Conservation (phyloP, 257 asterid species). For the Fraxinus excelsior region DNA sequence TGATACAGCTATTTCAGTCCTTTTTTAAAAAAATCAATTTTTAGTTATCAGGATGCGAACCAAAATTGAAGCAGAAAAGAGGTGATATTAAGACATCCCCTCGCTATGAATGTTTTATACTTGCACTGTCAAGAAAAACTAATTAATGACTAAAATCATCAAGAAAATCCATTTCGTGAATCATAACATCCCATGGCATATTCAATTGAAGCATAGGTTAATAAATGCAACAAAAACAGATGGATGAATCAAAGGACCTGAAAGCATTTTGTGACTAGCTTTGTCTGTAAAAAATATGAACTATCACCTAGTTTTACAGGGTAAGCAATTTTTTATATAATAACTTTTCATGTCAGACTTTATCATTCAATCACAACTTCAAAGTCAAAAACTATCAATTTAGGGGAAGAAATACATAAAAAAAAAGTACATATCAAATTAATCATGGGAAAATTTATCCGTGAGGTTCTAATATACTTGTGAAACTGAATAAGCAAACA, state of each 20-base stretch:
- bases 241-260: conserved; percentile 10
- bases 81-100: not conserved
- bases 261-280: not conserved
- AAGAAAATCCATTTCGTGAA: not conserved
- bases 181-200: not conserved
- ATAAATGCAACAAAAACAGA: conserved; percentile 17
- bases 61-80: not conserved
- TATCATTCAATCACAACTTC: conserved; percentile 13
- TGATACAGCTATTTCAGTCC: not conserved
- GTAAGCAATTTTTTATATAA: not conserved
- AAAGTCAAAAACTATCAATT: conserved; percentile 1
- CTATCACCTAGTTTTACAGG: not conserved
- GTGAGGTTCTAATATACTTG: conserved; percentile 13
- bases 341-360: not conserved
- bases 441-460: conserved; percentile 1
- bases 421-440: not conserved
- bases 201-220: not conserved
- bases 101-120: not conserved
- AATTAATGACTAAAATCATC: not conserved
- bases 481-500: conserved; percentile 14
- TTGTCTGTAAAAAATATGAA: not conserved
- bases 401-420: not conserved
- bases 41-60: not conserved
- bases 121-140: not conserved
- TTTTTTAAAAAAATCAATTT: not conserved